phyloP scores from a whole-genome alignment of 371 early-diverging fungal genomes.

The Mucor sp. region DNA sequence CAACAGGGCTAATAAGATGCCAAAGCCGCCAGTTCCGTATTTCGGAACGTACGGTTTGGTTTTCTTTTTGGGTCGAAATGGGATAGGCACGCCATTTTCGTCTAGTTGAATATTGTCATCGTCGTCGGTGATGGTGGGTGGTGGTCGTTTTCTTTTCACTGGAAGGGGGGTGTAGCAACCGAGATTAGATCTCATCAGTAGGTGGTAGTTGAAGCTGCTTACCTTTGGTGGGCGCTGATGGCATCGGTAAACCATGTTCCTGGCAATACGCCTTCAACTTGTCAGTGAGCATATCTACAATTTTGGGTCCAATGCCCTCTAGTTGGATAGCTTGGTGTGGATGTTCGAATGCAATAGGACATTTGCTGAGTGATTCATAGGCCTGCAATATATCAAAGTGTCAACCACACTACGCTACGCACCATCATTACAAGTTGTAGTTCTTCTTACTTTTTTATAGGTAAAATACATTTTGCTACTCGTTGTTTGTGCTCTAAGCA shows the following conservation, averaged over 20 bases:
- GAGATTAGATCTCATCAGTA: background rate
- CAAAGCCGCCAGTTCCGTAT: constrained; percentile 85
- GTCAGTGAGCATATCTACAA: constrained; percentile 62
- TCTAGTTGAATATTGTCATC: background rate
- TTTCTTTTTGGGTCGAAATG: constrained; percentile 22
- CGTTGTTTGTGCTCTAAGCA: constrained; percentile 41
- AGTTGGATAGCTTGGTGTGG: constrained; percentile 58
- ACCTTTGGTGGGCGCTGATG: constrained; percentile 34
- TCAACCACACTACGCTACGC: too few species aligned
- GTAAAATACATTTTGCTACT: constrained; percentile 49
- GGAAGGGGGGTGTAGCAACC: too few species aligned
- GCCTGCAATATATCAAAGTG: constrained; percentile 45
- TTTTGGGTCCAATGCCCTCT: constrained; percentile 64
- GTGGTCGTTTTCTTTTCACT: background rate
- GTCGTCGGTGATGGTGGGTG: background rate
- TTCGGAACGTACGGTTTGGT: constrained; percentile 73
- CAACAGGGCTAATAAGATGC: constrained; percentile 77
- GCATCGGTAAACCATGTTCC: constrained; percentile 55
- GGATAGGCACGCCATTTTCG: background rate
- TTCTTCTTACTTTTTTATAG: constrained; percentile 60
- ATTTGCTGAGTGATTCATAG: constrained; percentile 60
- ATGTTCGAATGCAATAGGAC: constrained; percentile 54
- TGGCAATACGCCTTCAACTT: constrained; percentile 56
- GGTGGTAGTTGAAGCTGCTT: background rate
- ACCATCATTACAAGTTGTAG: too few species aligned